Conservation (phyloP, 2,329 filamentous ascomycete genomes). For the Pezizomycotina sp. region DNA sequence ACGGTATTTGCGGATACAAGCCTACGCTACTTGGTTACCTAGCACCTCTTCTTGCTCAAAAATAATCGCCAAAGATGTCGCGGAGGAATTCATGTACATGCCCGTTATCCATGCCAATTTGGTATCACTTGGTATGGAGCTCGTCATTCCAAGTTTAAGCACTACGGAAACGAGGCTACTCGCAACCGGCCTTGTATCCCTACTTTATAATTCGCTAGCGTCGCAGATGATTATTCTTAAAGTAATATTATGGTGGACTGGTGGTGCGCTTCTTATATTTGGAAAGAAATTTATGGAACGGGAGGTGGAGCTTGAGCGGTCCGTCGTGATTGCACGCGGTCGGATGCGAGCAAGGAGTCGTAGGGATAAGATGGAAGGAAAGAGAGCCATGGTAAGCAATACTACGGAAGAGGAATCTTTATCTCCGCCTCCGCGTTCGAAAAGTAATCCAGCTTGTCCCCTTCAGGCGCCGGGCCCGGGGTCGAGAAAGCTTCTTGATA, state of each 20-base stretch:
- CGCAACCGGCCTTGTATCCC: constrained; percentile 63
- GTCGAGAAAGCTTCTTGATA: constrained; percentile 42
- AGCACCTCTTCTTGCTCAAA: constrained; percentile 19
- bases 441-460: constrained; percentile 3
- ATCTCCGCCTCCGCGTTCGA: constrained; percentile 21
- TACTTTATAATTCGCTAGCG: constrained; percentile 59
- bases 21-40: constrained; percentile 23
- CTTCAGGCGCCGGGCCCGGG: not conserved
- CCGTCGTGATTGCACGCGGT: constrained; percentile 38
- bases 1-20: constrained; percentile 20
- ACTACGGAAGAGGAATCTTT: constrained; percentile 20
- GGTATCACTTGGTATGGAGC: constrained; percentile 20
- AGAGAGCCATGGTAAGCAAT: constrained; percentile 26
- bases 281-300: constrained; percentile 62
- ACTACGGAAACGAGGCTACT: constrained; percentile 67
- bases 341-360: constrained; percentile 29
- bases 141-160: constrained; percentile 23
- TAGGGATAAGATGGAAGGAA: constrained; percentile 26
- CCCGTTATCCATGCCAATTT: constrained; percentile 23
- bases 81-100: constrained; percentile 21
- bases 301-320: constrained; percentile 73
- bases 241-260: constrained; percentile 69
- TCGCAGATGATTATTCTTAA: constrained; percentile 77
- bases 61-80: constrained; percentile 2
- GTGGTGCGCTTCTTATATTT: constrained; percentile 53